Percentiles rank a stretch among this genome's conserved stretches.
phyloP scores from a whole-genome alignment of 1,284 basidiomycete genomes.

The Cystobasidium slooffiae region DNA sequence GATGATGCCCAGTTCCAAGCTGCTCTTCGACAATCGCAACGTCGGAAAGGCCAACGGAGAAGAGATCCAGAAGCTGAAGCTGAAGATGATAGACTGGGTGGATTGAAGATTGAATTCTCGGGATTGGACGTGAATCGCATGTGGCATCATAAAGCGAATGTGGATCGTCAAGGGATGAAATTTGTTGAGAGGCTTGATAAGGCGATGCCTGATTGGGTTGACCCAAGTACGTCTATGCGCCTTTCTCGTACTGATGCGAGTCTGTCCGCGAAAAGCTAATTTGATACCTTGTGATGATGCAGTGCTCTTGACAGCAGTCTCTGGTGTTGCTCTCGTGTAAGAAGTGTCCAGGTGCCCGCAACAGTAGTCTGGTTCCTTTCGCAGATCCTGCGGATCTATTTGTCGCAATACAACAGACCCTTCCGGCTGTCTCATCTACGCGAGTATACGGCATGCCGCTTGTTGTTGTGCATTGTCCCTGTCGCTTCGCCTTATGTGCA shows the following conservation, averaged over 20 bases:
- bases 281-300: not conserved
- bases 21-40: constrained; percentile 50
- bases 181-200: constrained; percentile 50
- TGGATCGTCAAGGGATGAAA: constrained; percentile 47
- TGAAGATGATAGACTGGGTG: constrained; percentile 64
- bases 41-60: constrained; percentile 50
- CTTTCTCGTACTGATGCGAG: not conserved
- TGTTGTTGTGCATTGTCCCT: no score
- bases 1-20: constrained; percentile 52
- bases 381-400: no score
- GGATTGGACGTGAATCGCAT: constrained; percentile 63
- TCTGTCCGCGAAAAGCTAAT: not conserved
- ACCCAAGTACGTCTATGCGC: constrained; percentile 44
- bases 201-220: constrained; percentile 48
- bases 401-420: no score
- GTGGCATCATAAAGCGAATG: constrained; percentile 40
- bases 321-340: constrained; percentile 49
- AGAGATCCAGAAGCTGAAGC: constrained; percentile 50
- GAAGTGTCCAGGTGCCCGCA: not conserved
- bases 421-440: no score
- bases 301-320: constrained; percentile 51
- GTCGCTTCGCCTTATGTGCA: no score
- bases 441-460: no score
- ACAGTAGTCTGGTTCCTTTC: no score
- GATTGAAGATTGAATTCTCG: constrained; percentile 75